Conservation (phyloP, 345 rosid species). For the Triadica sebifera region DNA sequence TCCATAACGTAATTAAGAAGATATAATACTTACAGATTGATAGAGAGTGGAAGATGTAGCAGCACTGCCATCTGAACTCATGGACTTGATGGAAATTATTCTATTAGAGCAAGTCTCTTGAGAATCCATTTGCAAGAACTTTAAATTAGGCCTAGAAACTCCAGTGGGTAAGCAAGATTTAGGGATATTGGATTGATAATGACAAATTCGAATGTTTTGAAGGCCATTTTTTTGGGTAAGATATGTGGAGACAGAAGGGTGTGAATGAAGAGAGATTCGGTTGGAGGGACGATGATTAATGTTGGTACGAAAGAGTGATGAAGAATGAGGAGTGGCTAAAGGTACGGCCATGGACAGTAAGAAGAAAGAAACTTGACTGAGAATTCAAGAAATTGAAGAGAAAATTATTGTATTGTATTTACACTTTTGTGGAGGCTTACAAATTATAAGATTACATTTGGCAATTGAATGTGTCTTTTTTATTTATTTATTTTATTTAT, state of each 20-base stretch:
- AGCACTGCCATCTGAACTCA: conserved; percentile 41
- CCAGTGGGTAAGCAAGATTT: conserved; percentile 8
- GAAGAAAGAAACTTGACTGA: background rate
- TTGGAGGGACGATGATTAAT: conserved; percentile 17
- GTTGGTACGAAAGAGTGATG: conserved; percentile 28
- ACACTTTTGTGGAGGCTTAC: no score
- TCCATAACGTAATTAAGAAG: background rate
- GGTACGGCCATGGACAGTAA: conserved; percentile 45
- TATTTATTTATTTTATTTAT: no score
- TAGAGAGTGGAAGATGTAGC: conserved; percentile 42
- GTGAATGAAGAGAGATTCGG: conserved; percentile 20
- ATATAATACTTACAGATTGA: conserved; percentile 33
- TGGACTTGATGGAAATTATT: conserved; percentile 36
- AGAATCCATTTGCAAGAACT: conserved; percentile 45
- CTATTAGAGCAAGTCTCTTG: conserved; percentile 27
- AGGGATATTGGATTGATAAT: conserved; percentile 4
- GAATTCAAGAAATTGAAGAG: background rate
- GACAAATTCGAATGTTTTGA: conserved; percentile 17
- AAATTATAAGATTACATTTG: no score
- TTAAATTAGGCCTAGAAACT: conserved; percentile 23
- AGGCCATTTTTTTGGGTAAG: conserved; percentile 8
- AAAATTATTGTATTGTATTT: background rate
- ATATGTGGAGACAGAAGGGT: conserved; percentile 8
- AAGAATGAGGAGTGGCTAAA: conserved; percentile 30
- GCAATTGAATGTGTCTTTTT: background rate